Evolutionary conservation across 805 yeast genomes (phyloP), one percentile per base, ranked within the genome.

Genomic region (Metschnikowia corniflorae): DNA sequence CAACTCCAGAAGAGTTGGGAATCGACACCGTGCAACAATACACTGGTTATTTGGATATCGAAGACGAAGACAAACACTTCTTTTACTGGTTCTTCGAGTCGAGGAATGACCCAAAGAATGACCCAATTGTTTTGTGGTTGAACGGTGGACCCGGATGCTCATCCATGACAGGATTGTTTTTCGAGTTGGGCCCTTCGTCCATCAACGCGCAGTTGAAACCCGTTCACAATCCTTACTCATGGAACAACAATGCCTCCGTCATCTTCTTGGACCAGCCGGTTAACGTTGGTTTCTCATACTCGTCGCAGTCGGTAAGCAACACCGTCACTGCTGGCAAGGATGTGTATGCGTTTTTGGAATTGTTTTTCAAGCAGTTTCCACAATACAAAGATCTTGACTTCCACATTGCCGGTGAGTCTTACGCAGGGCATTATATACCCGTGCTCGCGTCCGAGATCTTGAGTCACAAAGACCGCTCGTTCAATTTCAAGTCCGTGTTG

Each of bases 81-180:
- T 91, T 89, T 61, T 91, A 80, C 69, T 88, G 95, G 95, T 81
- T 82, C 53, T 91, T 91, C 51, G 97, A 89, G 63, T 82, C 94
- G 34, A 78, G 53, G 8, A 68, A 71, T 45, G 68, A 64, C 26
- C 97, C 97, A 3, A 63, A 61, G 35, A 85, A 69, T 37, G 97
- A 91, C 60, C 97, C 97, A 2, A 73, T 88, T 15, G 73, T 89
- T 38, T 70, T 89, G 48, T 88, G 96, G 97, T 70, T 89, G 50
- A 89, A 89, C 57, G 97, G 97, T 47, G 96, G 97, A 6, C 97
- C 97, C 25, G 97, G 97, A 10, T 89, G 97, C 58, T 86, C 96
- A 0, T 86, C 96, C 1, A 64, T 87, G 55, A 86, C 94, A 23
- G 97, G 97, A 6, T 68, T 89, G 40, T 78, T 91, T 51, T 87